Percentiles rank a stretch among this genome's conserved stretches.
Evolutionary conservation across 1,284 basidiomycete species (phyloP).

Genomic region (Pseudozyma sp.): DNA sequence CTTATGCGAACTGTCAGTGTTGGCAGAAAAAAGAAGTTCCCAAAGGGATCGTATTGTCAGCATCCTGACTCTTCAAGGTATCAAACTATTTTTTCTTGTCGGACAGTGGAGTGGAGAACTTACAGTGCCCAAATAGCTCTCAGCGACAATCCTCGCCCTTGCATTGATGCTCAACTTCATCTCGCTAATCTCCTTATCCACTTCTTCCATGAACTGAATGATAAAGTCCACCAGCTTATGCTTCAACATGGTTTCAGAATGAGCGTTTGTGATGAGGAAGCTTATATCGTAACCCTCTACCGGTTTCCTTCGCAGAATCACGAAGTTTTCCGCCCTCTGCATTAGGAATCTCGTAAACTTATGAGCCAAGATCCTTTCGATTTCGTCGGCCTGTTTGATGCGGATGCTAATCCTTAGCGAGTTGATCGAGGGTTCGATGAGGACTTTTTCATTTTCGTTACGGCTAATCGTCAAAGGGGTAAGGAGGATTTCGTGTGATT

Average conservation of each 20-base stretch:
- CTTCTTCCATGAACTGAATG: constrained; percentile 99
- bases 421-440: constrained; percentile 97
- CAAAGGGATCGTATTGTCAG: too few species aligned
- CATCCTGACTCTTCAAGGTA: too few species aligned
- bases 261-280: constrained; percentile 96
- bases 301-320: constrained; percentile 93
- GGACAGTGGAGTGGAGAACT: constrained; percentile 14
- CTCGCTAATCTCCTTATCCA: constrained; percentile 87
- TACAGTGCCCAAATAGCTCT: constrained; percentile 71
- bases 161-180: constrained; percentile 84
- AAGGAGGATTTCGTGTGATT: constrained; percentile 79
- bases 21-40: too few species aligned
- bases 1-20: too few species aligned
- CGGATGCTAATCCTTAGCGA: constrained; percentile 94
- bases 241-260: constrained; percentile 97
- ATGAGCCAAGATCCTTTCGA: constrained; percentile 94
- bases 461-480: constrained; percentile 92
- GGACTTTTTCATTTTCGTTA: constrained; percentile 94
- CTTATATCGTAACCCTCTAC: constrained; percentile 92
- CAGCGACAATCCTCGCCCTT: constrained; percentile 94
- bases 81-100: too few species aligned
- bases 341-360: constrained; percentile 99
- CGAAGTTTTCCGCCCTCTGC: constrained; percentile 96
- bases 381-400: constrained; percentile 99
- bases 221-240: constrained; percentile 99